Base-by-base conservation (phyloP, 768 basidiomycete genomes). In the Collybiopsis luxurians region DNA sequence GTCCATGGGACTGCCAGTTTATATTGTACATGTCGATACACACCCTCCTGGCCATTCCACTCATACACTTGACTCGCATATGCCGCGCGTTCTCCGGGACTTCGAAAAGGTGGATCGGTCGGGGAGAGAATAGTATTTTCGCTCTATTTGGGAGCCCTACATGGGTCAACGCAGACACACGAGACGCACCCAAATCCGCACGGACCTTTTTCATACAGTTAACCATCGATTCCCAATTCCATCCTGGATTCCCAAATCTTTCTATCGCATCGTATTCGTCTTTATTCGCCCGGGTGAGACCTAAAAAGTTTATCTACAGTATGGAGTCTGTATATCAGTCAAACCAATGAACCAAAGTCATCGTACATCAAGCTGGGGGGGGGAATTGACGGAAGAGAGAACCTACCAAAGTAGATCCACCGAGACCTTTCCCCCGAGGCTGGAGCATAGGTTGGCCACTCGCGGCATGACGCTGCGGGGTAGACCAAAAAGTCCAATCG, bases 181-280 rank as follows among this genome's bases (percentile, higher is more conserved):
- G n/a, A n/a, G 10, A 39, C 11, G 11, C n/a, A 10, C n/a, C 38
- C n/a, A 10, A 10, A 10, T 10, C n/a, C n/a, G n/a, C n/a, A n/a
- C n/a, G n/a, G n/a, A 56, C 57, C 39, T 62, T 61, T 21, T 57
- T 60, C 39, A 65, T 62, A 55, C 64, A 66, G 10, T 63, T 60
- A 12, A 59, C 42, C 27, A 58, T 45, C 36, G 44, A 38, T 2
- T 64, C 58, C 59, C 61, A 67, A 52, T 64, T 59, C 66, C 66
- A 67, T 23, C 65, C 62, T 5, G 60, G 49, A 55, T 66, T 66
- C 42, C 66, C 66, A 23, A 67, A 48, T 28, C 58, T 58, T 11
- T 61, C 63, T 55, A 62, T 63, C 4, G 62, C 57, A 26, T 66
- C 61, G 45, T 61, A 61, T 44, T 67, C 59, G 36, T 58, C 46